Conservation (phyloP, 306 rosid species). For the Nissolia schottii region DNA sequence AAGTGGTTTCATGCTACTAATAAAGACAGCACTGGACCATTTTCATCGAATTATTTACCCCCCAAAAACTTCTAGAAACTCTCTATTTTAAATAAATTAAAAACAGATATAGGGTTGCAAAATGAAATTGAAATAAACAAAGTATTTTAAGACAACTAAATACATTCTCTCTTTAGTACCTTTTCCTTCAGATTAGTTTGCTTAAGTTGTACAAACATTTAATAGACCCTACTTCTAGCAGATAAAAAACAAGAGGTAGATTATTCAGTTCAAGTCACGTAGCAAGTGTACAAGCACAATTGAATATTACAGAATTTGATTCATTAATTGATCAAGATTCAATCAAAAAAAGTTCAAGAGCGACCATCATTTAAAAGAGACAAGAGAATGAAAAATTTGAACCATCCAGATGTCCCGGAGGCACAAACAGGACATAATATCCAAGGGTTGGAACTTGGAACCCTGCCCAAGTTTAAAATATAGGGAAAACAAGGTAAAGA, state of each 20-base stretch:
- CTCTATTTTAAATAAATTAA: neutral
- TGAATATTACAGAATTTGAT: neutral
- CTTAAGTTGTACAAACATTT: neutral
- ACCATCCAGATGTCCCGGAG: neutral
- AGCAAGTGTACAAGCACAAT: neutral
- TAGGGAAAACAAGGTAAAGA: neutral
- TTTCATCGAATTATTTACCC: neutral
- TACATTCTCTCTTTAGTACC: constrained; percentile 9
- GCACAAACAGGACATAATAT: neutral
- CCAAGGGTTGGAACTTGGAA: neutral
- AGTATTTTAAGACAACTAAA: neutral
- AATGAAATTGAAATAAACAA: neutral
- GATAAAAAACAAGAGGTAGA: neutral
- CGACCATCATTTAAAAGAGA: constrained; percentile 1
- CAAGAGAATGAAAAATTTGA: neutral
- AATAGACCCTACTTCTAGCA: neutral
- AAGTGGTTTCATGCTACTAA: neutral
- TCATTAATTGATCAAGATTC: neutral
- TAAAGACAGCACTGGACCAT: neutral
- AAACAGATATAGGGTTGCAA: neutral
- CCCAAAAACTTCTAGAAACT: neutral
- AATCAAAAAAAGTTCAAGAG: constrained; percentile 16
- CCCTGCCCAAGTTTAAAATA: neutral
- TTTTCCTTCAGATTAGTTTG: neutral
- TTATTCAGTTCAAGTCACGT: constrained; percentile 10